Percentiles rank a stretch among this genome's conserved stretches.
Evolutionary conservation across 768 basidiomycete species (phyloP).

Genomic region (Tricholoma furcatifolium): DNA sequence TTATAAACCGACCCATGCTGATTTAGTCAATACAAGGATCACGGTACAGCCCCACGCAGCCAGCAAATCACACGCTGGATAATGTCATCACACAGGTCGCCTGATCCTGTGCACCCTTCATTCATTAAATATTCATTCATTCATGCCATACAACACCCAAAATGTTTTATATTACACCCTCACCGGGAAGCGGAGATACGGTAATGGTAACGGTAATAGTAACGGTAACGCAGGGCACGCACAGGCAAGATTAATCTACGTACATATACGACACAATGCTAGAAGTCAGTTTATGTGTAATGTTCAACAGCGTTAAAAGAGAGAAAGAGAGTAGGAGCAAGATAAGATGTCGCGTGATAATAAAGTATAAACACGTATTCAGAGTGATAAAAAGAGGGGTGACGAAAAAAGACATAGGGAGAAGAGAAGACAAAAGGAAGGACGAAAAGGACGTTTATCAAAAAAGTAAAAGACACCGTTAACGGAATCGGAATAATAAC

Average conservation of each 20-base stretch:
- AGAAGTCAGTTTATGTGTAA: neutral
- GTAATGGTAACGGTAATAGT: neutral
- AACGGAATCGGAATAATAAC: no score
- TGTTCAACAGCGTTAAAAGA: no score
- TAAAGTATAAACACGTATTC: constrained; percentile 1
- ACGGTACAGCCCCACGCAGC: constrained; percentile 13
- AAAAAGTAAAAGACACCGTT: neutral
- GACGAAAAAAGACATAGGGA: neutral
- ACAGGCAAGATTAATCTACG: neutral
- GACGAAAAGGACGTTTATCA: neutral
- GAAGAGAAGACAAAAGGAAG: neutral
- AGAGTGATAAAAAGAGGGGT: neutral
- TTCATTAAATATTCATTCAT: no score
- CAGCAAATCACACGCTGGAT: neutral
- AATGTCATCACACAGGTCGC: neutral
- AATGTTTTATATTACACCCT: neutral
- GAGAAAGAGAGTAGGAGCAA: neutral
- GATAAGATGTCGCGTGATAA: neutral
- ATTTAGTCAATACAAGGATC: neutral
- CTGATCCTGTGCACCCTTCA: neutral
- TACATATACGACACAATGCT: neutral
- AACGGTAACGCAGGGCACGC: neutral
- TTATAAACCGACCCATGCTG: constrained; percentile 5
- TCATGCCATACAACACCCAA: neutral
- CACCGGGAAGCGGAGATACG: neutral